A percentile compares a stretch with the other conserved stretches of the same genome.
Evolutionary conservation across 768 basidiomycete species (phyloP).

Genomic region (Ephemerocybe angulata): DNA sequence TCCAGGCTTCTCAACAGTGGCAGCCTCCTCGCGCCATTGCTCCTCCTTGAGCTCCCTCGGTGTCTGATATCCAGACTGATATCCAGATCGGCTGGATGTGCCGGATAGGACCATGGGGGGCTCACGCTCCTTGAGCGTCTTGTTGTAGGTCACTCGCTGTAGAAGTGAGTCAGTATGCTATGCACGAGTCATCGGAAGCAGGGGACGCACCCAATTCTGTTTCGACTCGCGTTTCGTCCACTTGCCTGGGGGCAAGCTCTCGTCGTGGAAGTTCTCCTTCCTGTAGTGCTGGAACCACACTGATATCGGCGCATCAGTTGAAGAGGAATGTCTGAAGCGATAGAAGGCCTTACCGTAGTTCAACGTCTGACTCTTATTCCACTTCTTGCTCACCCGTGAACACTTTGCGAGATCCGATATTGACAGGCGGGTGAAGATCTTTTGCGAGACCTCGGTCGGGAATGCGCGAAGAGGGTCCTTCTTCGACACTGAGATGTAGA

Average conservation of each 20-base stretch:
- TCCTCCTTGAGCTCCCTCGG: conserved; percentile 78
- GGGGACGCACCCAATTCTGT: conserved; percentile 71
- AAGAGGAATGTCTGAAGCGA: neutral
- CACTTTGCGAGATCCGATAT: conserved; percentile 71
- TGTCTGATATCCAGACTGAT: conserved; percentile 65
- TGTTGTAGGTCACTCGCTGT: conserved; percentile 53
- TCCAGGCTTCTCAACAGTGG: conserved; percentile 50
- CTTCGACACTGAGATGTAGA: conserved; percentile 37
- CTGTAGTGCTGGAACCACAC: conserved; percentile 95
- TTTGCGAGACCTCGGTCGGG: conserved; percentile 79
- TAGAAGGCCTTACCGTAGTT: conserved; percentile 72
- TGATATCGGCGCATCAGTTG: conserved; percentile 28
- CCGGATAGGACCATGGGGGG: conserved; percentile 34
- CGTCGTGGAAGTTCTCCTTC: conserved; percentile 82
- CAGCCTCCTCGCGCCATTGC: conserved; percentile 59
- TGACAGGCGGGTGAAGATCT: conserved; percentile 63
- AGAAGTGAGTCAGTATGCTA: conserved; percentile 7
- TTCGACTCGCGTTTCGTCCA: conserved; percentile 96
- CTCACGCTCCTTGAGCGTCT: conserved; percentile 39
- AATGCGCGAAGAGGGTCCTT: conserved; percentile 66
- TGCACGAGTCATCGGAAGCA: conserved; percentile 4
- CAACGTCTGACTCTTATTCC: conserved; percentile 84
- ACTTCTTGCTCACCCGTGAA: conserved; percentile 78
- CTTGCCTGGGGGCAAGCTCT: conserved; percentile 72
- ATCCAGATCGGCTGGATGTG: conserved; percentile 46